These are phyloP conservation scores for Aspergillus novofumigatus DNA, from an alignment of 2,329 filamentous ascomycete species.

Conservation along the genomic window DNA sequence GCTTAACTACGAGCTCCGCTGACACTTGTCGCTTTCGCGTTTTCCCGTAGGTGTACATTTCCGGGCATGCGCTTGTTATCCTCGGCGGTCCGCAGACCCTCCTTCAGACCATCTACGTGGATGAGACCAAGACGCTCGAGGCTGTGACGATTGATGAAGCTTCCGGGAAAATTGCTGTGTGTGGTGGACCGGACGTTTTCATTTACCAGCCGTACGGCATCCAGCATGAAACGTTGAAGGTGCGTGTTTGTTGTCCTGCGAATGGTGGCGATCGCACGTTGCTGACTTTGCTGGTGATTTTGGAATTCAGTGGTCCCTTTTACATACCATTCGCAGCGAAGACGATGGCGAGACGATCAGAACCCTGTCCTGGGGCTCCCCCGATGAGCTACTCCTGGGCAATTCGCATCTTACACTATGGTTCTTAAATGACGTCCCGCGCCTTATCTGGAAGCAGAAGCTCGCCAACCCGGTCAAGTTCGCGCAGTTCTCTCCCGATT, in stretches of 20 bases:
- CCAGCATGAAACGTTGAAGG: constrained; percentile 69
- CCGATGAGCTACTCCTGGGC: constrained; percentile 79
- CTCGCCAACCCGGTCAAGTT: constrained; percentile 71
- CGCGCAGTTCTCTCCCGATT: constrained; percentile 80
- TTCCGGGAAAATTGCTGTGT: constrained; percentile 79
- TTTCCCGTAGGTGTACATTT: constrained; percentile 70
- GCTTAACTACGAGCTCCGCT: constrained; percentile 2
- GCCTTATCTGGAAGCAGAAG: constrained; percentile 66
- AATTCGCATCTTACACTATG: constrained; percentile 68
- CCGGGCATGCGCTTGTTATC: constrained; percentile 80
- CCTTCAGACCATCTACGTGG: constrained; percentile 86
- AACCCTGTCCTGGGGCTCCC: constrained; percentile 79
- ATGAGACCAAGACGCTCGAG: constrained; percentile 64
- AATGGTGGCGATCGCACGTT: background rate
- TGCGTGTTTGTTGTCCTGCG: constrained; percentile 37
- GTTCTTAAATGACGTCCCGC: constrained; percentile 45
- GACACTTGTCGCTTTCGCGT: constrained; percentile 11
- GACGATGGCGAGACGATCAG: constrained; percentile 42
- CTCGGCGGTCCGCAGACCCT: constrained; percentile 70
- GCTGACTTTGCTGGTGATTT: constrained; percentile 15
- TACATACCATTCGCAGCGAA: constrained; percentile 47
- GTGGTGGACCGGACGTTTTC: constrained; percentile 62
- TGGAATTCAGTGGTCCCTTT: constrained; percentile 53
- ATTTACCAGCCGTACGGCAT: constrained; percentile 73
- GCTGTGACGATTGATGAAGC: constrained; percentile 76